Evolutionary conservation across 805 yeast genomes (phyloP).

Genomic region (Pichia exigua): DNA sequence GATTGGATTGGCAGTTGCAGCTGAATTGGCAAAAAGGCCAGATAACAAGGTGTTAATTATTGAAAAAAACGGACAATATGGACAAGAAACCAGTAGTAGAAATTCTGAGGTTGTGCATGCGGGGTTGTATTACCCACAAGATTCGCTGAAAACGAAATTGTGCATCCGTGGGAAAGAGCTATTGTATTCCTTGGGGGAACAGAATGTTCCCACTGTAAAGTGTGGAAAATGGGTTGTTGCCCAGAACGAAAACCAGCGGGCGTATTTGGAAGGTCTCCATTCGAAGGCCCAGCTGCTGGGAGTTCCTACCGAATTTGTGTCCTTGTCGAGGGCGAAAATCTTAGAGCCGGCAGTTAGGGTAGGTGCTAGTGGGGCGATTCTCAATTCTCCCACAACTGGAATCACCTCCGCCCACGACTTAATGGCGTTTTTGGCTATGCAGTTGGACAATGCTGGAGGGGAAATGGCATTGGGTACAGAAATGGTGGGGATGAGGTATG

Average conservation of each 20-base stretch:
- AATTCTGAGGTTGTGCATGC: constrained; percentile 94
- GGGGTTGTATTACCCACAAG: constrained; percentile 72
- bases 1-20: constrained; percentile 50
- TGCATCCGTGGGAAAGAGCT: constrained; percentile 71
- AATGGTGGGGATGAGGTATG: constrained; percentile 36
- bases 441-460: constrained; percentile 40
- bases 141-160: constrained; percentile 56
- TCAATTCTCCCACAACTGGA: constrained; percentile 78
- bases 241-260: constrained; percentile 56
- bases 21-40: constrained; percentile 43
- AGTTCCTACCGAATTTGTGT: constrained; percentile 52
- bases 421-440: constrained; percentile 49
- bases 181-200: constrained; percentile 42
- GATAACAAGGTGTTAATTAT: constrained; percentile 50
- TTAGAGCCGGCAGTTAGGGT: constrained; percentile 54
- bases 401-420: constrained; percentile 76
- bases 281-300: constrained; percentile 42
- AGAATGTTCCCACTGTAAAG: constrained; percentile 48
- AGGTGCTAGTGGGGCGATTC: constrained; percentile 49
- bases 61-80: constrained; percentile 59
- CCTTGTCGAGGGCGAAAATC: constrained; percentile 34
- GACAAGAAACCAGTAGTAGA: constrained; percentile 80
- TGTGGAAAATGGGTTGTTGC: constrained; percentile 91
- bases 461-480: constrained; percentile 50
- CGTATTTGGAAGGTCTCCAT: constrained; percentile 48